Base-by-base conservation (phyloP, 192 early-diverging fungal species). In the Chytriomyces sp. region DNA sequence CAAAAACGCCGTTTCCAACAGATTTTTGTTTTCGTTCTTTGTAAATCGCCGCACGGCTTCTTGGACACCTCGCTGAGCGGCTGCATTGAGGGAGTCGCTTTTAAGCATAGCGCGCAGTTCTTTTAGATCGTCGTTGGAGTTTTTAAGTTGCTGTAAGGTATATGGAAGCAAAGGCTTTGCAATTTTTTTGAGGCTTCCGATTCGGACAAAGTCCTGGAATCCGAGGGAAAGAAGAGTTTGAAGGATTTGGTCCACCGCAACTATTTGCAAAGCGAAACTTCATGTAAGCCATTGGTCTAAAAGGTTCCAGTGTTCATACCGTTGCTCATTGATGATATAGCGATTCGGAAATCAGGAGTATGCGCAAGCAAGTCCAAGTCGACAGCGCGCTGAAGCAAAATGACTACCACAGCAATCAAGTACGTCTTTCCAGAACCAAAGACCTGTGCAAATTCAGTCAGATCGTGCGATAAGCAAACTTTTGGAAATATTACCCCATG, bases 81-180 rank as follows among this genome's bases (percentile, higher is more conserved):
- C 75, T 3, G 82, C 82, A 50, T 62, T 46, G 20, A 75, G 23
- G 1, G 43, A n/a, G 24, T 72, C 70, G 10, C 87, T 85, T 24
- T 92, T 86, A 4, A 96, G 82, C 86, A 95, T 93, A 10, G 83
- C 62, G 67, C 93, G 89, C 0, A 96, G 86, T 57, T 95, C 94
- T 47, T 93, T 91, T 60, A 93, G 77, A 67, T 96, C 94, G 82
- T 78, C 79, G 69, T 48, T 77, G 50, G 67, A 7, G 28, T 26
- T 67, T 26, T 78, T 66, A 28, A 72, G 63, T 47, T 78, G 66
- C 50, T 83, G 81, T 20, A 77, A 69, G 24, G 81, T 80, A 69
- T 79, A 86, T 50, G 86, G 86, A 5, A 87, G 69, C 5, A 87
- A 20, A 3, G 64, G 26, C 71, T 86, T 86, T 7, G 81, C 75